Evolutionary conservation across 83 land plant genomes (phyloP).

Genomic region (Picea mariana): DNA sequence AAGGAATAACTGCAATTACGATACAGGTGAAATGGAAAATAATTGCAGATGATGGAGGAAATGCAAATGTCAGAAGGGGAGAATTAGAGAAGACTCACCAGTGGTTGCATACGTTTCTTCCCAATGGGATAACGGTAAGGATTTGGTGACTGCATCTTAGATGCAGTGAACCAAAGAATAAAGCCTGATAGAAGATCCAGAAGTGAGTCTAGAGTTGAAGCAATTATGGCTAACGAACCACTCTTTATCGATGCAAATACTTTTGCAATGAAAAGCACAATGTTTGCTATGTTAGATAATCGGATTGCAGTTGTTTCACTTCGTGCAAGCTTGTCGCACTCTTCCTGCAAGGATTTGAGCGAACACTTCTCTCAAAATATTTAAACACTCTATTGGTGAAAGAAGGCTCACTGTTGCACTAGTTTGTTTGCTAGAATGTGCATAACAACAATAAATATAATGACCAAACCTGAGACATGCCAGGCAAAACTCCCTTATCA

Average conservation of each 20-base stretch:
- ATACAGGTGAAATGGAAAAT: neutral
- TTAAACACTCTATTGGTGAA: neutral
- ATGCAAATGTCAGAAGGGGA: neutral
- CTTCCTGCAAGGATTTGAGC: conserved; percentile 20
- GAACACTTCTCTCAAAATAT: neutral
- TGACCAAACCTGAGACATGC: conserved; percentile 23
- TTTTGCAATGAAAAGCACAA: conserved; percentile 25
- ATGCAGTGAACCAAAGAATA: conserved; percentile 33
- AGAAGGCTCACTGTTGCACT: neutral
- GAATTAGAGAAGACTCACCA: conserved; percentile 24
- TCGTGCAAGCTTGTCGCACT: conserved; percentile 17
- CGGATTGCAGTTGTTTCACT: conserved; percentile 27
- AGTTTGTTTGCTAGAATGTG: neutral
- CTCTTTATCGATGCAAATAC: conserved; percentile 32
- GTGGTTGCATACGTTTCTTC: conserved; percentile 35
- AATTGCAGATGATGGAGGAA: neutral
- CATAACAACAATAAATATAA: neutral
- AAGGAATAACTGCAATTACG: neutral
- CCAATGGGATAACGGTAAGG: conserved; percentile 39
- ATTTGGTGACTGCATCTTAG: conserved; percentile 28
- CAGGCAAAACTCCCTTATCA: conserved; percentile 21
- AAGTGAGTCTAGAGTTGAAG: conserved; percentile 44
- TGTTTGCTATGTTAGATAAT: conserved; percentile 29
- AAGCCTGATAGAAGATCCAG: conserved; percentile 35
- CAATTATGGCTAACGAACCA: conserved; percentile 37